Percentiles rank a stretch among this genome's conserved stretches.
phyloP scores from a whole-genome alignment of 148 eudicot species.

The Chenopodium suecicum region DNA sequence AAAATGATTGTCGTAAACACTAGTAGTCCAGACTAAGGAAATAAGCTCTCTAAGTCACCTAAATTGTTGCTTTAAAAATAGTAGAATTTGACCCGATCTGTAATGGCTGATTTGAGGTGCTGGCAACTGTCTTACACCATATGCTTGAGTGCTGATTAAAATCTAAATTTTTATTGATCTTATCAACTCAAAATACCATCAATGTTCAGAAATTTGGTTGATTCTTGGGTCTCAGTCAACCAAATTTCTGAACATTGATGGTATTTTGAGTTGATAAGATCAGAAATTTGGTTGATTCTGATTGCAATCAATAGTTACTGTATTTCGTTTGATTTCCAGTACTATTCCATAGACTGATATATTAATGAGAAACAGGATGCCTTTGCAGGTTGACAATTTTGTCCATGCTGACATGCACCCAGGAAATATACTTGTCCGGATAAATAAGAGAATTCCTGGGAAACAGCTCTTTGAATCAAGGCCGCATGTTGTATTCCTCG shows the following conservation, averaged over 20 bases:
- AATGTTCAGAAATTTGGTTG: background rate
- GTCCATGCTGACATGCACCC: constrained; percentile 97
- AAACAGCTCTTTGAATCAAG: constrained; percentile 50
- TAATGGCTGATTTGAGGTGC: too few relatives aligned
- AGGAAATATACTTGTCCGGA: constrained; percentile 83
- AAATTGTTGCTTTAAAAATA: background rate
- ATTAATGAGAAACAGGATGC: constrained; percentile 2
- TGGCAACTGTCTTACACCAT: too few relatives aligned
- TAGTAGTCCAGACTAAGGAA: background rate
- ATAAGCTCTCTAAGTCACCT: background rate
- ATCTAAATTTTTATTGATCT: background rate
- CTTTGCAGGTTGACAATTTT: constrained; percentile 84
- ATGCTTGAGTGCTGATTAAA: background rate
- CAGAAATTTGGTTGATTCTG: background rate
- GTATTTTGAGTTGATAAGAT: background rate
- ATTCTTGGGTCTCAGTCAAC: background rate
- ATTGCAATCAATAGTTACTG: background rate
- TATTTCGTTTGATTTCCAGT: background rate
- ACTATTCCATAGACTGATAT: background rate
- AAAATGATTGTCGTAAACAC: too few relatives aligned
- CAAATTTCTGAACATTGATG: background rate
- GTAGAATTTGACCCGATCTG: too few relatives aligned
- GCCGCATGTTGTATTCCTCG: constrained; percentile 84
- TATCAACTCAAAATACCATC: background rate
- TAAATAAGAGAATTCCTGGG: constrained; percentile 35